Evolutionary conservation across 345 rosid species (phyloP).

Genomic region (Eucalyptus polybractea): DNA sequence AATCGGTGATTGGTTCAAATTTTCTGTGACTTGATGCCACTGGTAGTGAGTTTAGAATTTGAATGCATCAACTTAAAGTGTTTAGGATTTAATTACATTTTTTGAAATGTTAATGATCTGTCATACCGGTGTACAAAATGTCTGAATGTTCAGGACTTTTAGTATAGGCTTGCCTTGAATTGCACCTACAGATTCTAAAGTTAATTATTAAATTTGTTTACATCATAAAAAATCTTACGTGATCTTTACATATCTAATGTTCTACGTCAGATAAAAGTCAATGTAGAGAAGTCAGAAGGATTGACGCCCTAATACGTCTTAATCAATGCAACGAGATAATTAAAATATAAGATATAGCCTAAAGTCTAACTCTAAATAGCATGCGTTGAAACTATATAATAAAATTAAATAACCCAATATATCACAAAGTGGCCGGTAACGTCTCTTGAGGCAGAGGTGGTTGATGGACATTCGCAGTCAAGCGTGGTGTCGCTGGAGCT

Average conservation of each 20-base stretch:
- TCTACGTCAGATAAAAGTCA: background rate
- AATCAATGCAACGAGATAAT: background rate
- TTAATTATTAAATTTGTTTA: background rate
- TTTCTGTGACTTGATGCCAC: background rate
- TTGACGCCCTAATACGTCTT: background rate
- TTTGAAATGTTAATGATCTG: background rate
- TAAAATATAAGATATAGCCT: background rate
- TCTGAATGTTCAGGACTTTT: background rate
- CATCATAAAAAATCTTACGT: background rate
- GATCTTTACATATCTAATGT: background rate
- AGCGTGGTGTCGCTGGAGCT: background rate
- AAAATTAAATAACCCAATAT: background rate
- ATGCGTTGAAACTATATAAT: background rate
- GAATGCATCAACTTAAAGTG: background rate
- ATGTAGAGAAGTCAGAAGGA: background rate
- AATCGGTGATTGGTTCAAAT: background rate
- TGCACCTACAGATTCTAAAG: background rate
- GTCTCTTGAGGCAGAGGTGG: background rate
- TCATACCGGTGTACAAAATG: rapidly evolving
- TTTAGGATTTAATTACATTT: background rate
- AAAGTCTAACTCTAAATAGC: background rate
- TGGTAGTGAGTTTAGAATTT: rapidly evolving
- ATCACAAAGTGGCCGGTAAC: background rate
- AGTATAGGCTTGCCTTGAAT: background rate
- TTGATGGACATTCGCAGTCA: background rate